A percentile compares a stretch with the other conserved stretches of the same genome.
These are phyloP conservation scores for Trichoderma gamsii DNA, from an alignment of 495 filamentous ascomycete species.

Conservation along the genomic window DNA sequence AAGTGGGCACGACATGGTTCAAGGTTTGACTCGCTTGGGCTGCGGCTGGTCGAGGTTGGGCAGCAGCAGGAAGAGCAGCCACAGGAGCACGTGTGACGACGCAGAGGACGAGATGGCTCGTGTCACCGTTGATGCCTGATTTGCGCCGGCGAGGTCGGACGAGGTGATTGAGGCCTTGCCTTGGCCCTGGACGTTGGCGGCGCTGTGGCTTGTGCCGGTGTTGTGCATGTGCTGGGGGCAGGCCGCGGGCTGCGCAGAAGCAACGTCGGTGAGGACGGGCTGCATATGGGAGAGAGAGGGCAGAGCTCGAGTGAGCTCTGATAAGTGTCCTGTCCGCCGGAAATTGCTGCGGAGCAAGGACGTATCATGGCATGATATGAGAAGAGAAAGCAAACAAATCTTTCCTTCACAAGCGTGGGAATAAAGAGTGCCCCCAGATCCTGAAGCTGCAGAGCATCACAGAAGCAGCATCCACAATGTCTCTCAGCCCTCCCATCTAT, in stretches of 20 bases:
- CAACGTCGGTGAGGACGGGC: neutral
- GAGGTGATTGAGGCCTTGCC: neutral
- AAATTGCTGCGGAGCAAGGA: too few relatives aligned
- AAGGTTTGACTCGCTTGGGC: constrained; percentile 10
- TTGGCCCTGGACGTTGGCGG: neutral
- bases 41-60: neutral
- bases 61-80: neutral
- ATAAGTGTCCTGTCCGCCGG: too few relatives aligned
- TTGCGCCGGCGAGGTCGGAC: neutral
- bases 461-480: constrained; percentile 3
- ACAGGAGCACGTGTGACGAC: neutral
- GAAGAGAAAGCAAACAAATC: neutral
- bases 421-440: neutral
- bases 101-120: neutral
- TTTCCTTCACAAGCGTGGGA: neutral
- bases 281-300: neutral
- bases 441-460: constrained; percentile 4
- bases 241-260: neutral
- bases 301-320: neutral
- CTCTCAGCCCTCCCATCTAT: constrained; percentile 13
- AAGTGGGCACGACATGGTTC: constrained; percentile 12
- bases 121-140: constrained; percentile 11
- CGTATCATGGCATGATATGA: neutral
- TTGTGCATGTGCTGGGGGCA: neutral
- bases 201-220: neutral